Base-by-base conservation (phyloP, 306 rosid species). In the Oemleria cerasiformis region DNA sequence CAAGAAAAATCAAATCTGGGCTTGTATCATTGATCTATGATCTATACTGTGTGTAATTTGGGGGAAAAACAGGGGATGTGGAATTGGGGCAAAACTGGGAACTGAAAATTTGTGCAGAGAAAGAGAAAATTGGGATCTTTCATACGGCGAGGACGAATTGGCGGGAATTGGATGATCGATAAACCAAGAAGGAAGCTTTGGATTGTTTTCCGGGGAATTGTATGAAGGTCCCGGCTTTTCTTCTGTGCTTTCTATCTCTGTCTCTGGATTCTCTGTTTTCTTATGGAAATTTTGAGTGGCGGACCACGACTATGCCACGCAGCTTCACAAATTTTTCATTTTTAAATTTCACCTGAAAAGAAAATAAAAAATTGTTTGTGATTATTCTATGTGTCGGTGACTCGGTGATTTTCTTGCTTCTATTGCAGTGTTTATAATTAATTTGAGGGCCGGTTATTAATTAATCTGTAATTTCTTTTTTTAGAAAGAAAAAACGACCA, bases 101-200 rank as follows among this genome's bases (percentile, higher is more conserved):
- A 49, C 7, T 6, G 25, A 3, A 5, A 21, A 20, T 10, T 21
- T 55, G 60, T 2, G 6, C 9, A 8, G 49, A 56, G 42, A 58
- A 12, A 13, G 56, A 12, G 57, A 39, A 15, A 23, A 19, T 41
- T 44, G 7, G 25, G 39, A 30, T 30, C 36, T 13, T 49, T 59
- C 56, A 42, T 38, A 51, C 5, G 63, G 70, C 34, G 14, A 34
- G 21, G 59, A 63, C 36, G 44, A 56, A 8, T 57, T 60, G 71
- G 78, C 64, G 75, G 71, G 72, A 60, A 80, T 59, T 17, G 58
- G 65, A 36, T 36, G 73, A 36, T 8, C 3, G 21, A 38, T 16
- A 9, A 16, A 34, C 57, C 42, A 51, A 40, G 56, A 49, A 9
- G 51, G 36, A 30, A 30, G 62, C 64, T 6, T 41, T 23, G 17